phyloP scores from a whole-genome alignment of 331 rosid species.

The Malus hybrid region DNA sequence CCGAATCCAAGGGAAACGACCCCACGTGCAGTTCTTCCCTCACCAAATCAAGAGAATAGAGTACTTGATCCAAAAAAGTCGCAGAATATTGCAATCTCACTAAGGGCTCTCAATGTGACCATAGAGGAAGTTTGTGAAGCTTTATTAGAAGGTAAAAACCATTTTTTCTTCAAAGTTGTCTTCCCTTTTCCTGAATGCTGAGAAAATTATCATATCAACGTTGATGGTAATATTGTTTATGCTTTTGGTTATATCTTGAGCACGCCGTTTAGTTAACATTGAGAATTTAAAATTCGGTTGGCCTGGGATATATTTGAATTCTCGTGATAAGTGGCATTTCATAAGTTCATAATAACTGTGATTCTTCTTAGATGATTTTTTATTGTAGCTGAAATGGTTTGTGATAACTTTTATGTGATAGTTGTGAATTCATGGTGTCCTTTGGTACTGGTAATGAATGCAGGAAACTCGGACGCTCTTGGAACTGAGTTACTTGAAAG shows the following conservation, averaged over 20 bases:
- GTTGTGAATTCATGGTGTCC: not conserved
- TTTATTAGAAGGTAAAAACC: conserved; percentile 34
- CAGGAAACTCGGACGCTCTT: conserved; percentile 82
- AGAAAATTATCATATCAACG: not conserved
- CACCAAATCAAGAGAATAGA: conserved; percentile 46
- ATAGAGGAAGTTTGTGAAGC: conserved; percentile 69
- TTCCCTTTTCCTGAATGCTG: not conserved
- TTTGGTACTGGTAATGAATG: not conserved
- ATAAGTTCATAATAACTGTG: not conserved
- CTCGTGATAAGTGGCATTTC: not conserved
- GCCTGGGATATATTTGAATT: not conserved
- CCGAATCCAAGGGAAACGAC: conserved; percentile 37
- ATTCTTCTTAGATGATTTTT: not conserved
- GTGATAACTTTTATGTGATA: not conserved
- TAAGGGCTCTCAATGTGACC: conserved; percentile 80
- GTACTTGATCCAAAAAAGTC: conserved; percentile 89
- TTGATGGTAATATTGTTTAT: not conserved
- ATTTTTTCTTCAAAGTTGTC: not conserved
- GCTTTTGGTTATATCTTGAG: not conserved
- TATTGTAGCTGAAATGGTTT: not conserved
- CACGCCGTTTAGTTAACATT: not conserved
- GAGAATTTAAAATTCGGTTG: not conserved
- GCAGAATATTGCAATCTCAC: conserved; percentile 78
- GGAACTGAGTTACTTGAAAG: conserved; percentile 86
- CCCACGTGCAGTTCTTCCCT: conserved; percentile 38